These are phyloP conservation scores for Phaseolus coccineus DNA, from an alignment of 331 rosid species.

Conservation along the genomic window DNA sequence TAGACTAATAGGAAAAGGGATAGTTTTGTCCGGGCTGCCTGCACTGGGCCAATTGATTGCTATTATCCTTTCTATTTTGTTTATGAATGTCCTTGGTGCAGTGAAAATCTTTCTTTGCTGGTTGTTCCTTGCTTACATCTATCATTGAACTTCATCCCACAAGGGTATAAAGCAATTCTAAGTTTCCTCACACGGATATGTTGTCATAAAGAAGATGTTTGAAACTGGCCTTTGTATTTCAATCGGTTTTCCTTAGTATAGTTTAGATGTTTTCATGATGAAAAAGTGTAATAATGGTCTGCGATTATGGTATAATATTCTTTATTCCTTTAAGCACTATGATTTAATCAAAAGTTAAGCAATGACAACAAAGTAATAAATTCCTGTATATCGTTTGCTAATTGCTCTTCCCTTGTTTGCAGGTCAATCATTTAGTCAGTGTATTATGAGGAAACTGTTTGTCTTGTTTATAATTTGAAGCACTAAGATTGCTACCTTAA, in stretches of 20 bases:
- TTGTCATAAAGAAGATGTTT: slow-evolving; percentile 25
- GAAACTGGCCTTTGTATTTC: slow-evolving; percentile 32
- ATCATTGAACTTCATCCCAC: slow-evolving; percentile 23
- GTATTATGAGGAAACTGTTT: slow-evolving; percentile 35
- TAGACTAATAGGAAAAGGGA: slow-evolving; percentile 7
- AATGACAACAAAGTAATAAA: background rate
- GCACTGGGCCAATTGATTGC: slow-evolving; percentile 17
- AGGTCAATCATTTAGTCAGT: slow-evolving; percentile 43
- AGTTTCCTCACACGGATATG: slow-evolving; percentile 19
- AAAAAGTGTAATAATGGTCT: slow-evolving; percentile 14
- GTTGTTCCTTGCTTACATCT: background rate
- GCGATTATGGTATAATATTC: background rate
- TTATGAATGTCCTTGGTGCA: background rate
- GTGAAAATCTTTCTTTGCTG: slow-evolving; percentile 6
- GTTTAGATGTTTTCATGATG: slow-evolving; percentile 22
- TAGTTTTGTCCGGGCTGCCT: slow-evolving; percentile 9
- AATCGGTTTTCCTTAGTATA: background rate
- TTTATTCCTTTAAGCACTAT: slow-evolving; percentile 24
- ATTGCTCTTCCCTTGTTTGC: slow-evolving; percentile 42
- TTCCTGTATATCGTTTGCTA: slow-evolving; percentile 31
- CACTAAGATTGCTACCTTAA: slow-evolving; percentile 17
- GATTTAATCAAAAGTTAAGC: slow-evolving; percentile 22
- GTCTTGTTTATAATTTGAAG: slow-evolving; percentile 31
- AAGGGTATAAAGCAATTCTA: background rate
- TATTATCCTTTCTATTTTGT: background rate